Conservation (phyloP, 257 asterid species). For the Linderniella brevidens region DNA sequence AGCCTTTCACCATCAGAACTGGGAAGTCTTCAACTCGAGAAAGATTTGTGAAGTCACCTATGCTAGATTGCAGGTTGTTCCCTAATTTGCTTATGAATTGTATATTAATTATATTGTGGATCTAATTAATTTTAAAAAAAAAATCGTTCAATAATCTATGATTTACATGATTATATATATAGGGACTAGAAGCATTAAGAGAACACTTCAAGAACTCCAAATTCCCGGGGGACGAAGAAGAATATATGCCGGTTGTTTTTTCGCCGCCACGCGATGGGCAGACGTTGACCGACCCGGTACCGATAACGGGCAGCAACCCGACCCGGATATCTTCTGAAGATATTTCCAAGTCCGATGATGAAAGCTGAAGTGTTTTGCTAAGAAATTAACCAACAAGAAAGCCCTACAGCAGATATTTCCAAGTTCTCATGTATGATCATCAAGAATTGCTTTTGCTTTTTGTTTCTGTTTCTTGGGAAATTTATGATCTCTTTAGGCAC, state of each 20-base stretch:
- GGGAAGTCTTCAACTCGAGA: slow-evolving; percentile 94
- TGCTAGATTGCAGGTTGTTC: slow-evolving; percentile 77
- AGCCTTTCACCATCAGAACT: slow-evolving; percentile 78
- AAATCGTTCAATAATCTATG: too few relatives aligned
- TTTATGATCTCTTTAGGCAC: too few relatives aligned
- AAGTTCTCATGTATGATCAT: too few relatives aligned
- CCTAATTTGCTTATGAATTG: not conserved
- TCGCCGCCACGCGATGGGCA: slow-evolving; percentile 79
- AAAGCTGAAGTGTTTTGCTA: too few relatives aligned
- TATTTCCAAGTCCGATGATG: too few relatives aligned
- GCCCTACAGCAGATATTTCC: too few relatives aligned
- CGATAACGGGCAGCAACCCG: slow-evolving; percentile 12
- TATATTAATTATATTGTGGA: not conserved
- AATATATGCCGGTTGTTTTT: slow-evolving; percentile 83
- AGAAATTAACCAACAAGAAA: too few relatives aligned
- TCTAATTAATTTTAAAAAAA: not conserved
- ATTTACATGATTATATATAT: not conserved
- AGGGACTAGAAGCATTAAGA: slow-evolving; percentile 77
- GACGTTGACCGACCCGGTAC: slow-evolving; percentile 32
- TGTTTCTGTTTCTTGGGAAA: too few relatives aligned
- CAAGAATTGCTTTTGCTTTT: too few relatives aligned
- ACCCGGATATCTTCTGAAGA: too few relatives aligned
- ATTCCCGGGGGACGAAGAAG: slow-evolving; percentile 75
- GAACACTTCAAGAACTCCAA: slow-evolving; percentile 95
- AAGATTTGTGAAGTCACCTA: slow-evolving; percentile 92